Conservation (phyloP, 2,329 filamentous ascomycete species). For the Emericellopsis cladophorae region DNA sequence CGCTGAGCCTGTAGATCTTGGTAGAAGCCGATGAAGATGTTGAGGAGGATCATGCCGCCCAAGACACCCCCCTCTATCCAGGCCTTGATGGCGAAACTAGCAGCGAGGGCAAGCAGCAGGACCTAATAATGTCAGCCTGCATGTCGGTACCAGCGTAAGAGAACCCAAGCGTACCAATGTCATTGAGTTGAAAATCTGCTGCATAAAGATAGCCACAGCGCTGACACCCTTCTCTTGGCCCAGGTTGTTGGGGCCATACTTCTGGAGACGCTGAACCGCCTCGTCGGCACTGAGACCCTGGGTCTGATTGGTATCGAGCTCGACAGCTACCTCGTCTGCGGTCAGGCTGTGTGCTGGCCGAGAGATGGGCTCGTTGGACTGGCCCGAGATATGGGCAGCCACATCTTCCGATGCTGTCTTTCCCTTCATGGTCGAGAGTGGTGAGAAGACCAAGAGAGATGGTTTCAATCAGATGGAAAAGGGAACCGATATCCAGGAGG, state of each 20-base stretch:
- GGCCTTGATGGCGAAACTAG: conserved; percentile 33
- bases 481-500: too few relatives aligned
- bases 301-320: conserved; percentile 38
- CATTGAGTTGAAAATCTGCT: conserved; percentile 47
- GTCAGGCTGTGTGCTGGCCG: conserved; percentile 44
- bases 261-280: conserved; percentile 33
- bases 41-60: conserved; percentile 35
- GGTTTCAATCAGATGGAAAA: background rate
- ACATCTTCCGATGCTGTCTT: background rate
- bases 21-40: conserved; percentile 32
- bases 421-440: background rate
- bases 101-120: conserved; percentile 47
- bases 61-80: conserved; percentile 39
- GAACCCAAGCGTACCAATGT: conserved; percentile 23
- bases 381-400: conserved; percentile 1
- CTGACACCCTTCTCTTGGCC: conserved; percentile 32
- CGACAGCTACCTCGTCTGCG: conserved; percentile 31
- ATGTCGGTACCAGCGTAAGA: background rate
- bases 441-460: background rate
- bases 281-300: conserved; percentile 40
- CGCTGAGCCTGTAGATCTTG: conserved; percentile 25
- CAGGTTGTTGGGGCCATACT: conserved; percentile 48
- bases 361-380: conserved; percentile 25
- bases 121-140: conserved; percentile 12
- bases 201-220: conserved; percentile 42